Base-by-base conservation (phyloP, 257 asterid species). In the Solanum ossicruentum region DNA sequence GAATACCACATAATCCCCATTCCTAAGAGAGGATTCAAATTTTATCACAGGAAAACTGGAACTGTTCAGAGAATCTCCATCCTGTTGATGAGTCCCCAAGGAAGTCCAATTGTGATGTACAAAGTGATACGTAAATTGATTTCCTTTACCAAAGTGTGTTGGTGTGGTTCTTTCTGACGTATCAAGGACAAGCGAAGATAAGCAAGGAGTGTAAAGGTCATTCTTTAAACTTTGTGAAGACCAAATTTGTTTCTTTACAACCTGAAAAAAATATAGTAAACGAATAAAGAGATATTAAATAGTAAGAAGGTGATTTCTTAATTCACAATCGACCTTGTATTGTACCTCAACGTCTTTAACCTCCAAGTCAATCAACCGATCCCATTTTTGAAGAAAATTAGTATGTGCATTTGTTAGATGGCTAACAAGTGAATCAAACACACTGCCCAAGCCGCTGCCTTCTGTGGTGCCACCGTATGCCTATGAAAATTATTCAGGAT, bases 1-100 rank as follows among this genome's bases (percentile, higher is more conserved):
- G 80, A 88, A 81, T 91, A 96, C 99, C 98, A 96, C 99, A 85
- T 96, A 94, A 87, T 96, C 99, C 73, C 99, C 99, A 75, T 43
- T 91, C 86, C 85, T 91, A 85, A 94, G 91, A 26, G 81, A 86
- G 84, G 88, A 81, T 85, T 87, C 91, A 55, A 92, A 87, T 82
- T 81, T 85, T 63, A 56, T 87, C 52, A 60, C 66, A 54, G 84
- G 89, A 57, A 89, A 87, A 86, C 89, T 87, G 84, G 92, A 87
- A 63, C 88, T 86, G 85, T 85, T 84, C 81, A 58, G 84, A 81
- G 93, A 84, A 87, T 82, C 86, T 47, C 83, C 67, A 82, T 75
- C 88, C 84, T 86, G 85, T 84, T 89, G 87, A 83, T 88, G 88
- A 23, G 65, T 26, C 49, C 81, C 88, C 79, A 78, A 55, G 54